phyloP scores from a whole-genome alignment of 495 filamentous ascomycete species.

The Talaromyces thailandensis region DNA sequence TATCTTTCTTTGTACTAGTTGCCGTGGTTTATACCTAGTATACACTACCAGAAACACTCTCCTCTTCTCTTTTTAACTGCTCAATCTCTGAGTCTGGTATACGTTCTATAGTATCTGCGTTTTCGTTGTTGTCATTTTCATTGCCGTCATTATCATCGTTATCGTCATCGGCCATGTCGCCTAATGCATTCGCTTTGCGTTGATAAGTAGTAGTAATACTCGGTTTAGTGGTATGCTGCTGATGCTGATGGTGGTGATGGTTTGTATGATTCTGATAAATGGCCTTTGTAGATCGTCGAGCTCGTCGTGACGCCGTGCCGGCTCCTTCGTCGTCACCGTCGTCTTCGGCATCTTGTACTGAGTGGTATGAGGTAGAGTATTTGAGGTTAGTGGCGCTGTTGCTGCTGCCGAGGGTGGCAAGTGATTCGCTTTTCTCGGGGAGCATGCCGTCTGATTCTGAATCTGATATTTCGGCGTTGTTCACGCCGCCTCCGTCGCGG shows the following conservation, averaged over 20 bases:
- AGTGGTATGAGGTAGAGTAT: slow-evolving; percentile 9
- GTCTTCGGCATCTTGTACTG: slow-evolving; percentile 30
- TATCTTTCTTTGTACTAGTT: not conserved
- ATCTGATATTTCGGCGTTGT: slow-evolving; percentile 32
- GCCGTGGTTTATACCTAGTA: not conserved
- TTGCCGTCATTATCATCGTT: not conserved
- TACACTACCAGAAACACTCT: slow-evolving; percentile 3
- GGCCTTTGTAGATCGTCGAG: slow-evolving; percentile 15
- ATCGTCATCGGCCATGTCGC: not conserved
- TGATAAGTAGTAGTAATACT: not conserved
- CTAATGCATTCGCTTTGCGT: slow-evolving; percentile 8
- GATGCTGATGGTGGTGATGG: slow-evolving; percentile 8
- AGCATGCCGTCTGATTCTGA: slow-evolving; percentile 23
- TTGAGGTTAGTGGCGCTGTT: not conserved
- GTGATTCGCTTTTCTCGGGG: slow-evolving; percentile 1
- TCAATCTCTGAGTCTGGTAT: not conserved
- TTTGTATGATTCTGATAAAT: slow-evolving; percentile 17
- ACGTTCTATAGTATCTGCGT: not conserved
- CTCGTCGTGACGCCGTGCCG: slow-evolving; percentile 12
- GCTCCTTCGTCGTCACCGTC: slow-evolving; percentile 47
- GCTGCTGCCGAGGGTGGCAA: not conserved
- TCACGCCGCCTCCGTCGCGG: slow-evolving; percentile 36
- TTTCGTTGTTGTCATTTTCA: not conserved
- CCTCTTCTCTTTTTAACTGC: not conserved
- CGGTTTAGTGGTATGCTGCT: not conserved